A percentile compares a stretch with the other conserved stretches of the same genome.
These are phyloP conservation scores for Kodamaea alishanica DNA, from an alignment of 1,139 yeast species.

Conservation along the genomic window DNA sequence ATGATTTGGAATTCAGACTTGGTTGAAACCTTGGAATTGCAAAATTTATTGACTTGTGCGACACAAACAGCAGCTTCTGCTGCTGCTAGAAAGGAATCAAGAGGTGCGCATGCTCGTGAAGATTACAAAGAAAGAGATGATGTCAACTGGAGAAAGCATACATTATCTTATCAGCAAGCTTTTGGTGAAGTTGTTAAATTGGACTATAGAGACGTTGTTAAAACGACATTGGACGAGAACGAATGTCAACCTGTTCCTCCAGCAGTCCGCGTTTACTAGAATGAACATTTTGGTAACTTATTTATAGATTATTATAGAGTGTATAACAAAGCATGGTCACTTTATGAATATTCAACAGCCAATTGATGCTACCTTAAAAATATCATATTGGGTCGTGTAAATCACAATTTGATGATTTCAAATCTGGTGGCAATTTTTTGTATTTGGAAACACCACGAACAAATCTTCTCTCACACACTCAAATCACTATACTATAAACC, in stretches of 20 bases:
- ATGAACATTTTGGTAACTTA: not conserved
- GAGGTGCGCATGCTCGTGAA: constrained; percentile 99
- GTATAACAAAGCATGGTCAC: no score
- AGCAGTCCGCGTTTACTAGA: constrained; percentile 85
- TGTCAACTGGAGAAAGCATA: constrained; percentile 96
- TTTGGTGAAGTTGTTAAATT: constrained; percentile 71
- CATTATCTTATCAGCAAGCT: constrained; percentile 82
- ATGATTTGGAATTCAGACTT: constrained; percentile 99
- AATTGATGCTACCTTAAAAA: no score
- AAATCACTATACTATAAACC: no score
- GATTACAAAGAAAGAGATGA: constrained; percentile 96
- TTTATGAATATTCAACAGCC: no score
- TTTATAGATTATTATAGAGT: not conserved
- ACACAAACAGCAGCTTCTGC: constrained; percentile 94
- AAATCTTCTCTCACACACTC: no score
- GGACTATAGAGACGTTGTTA: constrained; percentile 83
- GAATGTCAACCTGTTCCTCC: constrained; percentile 98
- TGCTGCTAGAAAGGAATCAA: constrained; percentile 92
- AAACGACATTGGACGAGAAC: constrained; percentile 78
- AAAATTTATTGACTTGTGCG: constrained; percentile 96
- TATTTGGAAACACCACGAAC: no score
- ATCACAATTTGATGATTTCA: no score
- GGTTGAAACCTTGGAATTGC: constrained; percentile 93
- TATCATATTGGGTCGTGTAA: no score
- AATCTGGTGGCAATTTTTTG: no score